Evolutionary conservation across 2,329 filamentous ascomycete genomes (phyloP), one percentile per base, ranked within the genome.

Genomic region (Colletotrichum paranaense): DNA sequence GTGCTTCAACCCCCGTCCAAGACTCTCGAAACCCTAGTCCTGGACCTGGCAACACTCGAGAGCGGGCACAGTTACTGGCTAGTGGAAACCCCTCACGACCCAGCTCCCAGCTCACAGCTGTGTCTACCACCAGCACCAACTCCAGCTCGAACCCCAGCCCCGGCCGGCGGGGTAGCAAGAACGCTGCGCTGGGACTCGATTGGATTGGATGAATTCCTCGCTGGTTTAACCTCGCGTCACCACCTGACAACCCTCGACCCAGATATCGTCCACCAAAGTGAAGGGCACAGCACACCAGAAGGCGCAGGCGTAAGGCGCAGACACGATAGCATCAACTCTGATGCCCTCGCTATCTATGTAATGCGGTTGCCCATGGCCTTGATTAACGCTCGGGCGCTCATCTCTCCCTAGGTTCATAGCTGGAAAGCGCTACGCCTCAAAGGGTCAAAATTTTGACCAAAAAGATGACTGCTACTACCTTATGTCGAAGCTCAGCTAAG

Each of bases 151-250:
- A 55, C 52, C 52, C 52, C 59, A 49, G 26, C 16, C 42, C 59
- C 24, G 46, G 59, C 59, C 59, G 26, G 38, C 26, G 32, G 62
- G 32, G 52, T 32, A 65, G 8, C 49, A 65, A 65, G 32, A 28
- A 57, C 30, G 32, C 53, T 65, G 62, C n/a, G 32, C 62, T 65
- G 62, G 62, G 30, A 65, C 52, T 53, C 62, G 30, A 56, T 28
- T 28, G 49, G 62, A 65, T 65, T 65, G 62, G 62, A 12, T n/a
- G 38, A 62, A 49, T 28, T 46, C 14, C 38, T 62, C 59, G 38
- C 38, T 46, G 59, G 30, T 28, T 46, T 3, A 30, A n/a, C 8
- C 26, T 46, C 35, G 35, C 24, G 38, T n/a, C 16, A 24, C n/a
- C 57, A n/a, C 55, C n/a, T 26, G 19, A 14, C 32, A 24, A 24